phyloP scores from a whole-genome alignment of 2,329 filamentous ascomycete species.

The Gliomastix tumulicola region DNA sequence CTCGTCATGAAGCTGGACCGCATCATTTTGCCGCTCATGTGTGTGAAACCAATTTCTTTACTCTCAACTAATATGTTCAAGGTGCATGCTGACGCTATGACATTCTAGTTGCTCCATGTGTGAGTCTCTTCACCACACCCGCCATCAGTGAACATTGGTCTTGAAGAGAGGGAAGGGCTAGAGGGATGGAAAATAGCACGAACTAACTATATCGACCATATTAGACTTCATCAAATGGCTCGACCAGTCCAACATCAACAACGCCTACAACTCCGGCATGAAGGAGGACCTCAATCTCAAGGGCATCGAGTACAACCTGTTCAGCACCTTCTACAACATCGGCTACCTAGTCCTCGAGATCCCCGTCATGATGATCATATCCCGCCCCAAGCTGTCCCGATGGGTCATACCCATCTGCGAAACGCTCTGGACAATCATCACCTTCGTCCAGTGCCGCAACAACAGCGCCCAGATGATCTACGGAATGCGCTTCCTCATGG shows the following conservation, averaged over 20 bases:
- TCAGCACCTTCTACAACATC: slow-evolving; percentile 37
- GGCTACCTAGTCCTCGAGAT: slow-evolving; percentile 44
- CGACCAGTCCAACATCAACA: slow-evolving; percentile 37
- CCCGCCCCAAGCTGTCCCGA: slow-evolving; percentile 32
- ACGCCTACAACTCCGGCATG: slow-evolving; percentile 47
- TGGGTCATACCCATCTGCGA: slow-evolving; percentile 45
- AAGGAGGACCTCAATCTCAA: slow-evolving; percentile 43
- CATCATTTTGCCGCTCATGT: slow-evolving; percentile 22
- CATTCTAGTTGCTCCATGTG: too few relatives aligned
- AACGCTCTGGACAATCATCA: slow-evolving; percentile 48
- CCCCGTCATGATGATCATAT: slow-evolving; percentile 45
- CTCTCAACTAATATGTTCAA: too few relatives aligned
- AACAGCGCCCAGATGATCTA: slow-evolving; percentile 40
- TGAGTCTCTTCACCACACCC: too few relatives aligned
- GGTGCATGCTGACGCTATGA: too few relatives aligned
- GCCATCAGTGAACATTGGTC: too few relatives aligned
- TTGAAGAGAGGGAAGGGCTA: too few relatives aligned
- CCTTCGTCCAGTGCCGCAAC: slow-evolving; percentile 45
- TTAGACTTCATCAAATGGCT: slow-evolving; percentile 34
- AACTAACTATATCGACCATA: too few relatives aligned
- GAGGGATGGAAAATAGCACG: too few relatives aligned
- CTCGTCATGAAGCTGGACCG: slow-evolving; percentile 18
- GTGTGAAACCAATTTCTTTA: too few relatives aligned
- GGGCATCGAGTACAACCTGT: slow-evolving; percentile 46
- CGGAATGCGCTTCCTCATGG: slow-evolving; percentile 47